Base-by-base conservation (phyloP, 1,284 basidiomycete species). In the Phellopilus nigrolimitatus region DNA sequence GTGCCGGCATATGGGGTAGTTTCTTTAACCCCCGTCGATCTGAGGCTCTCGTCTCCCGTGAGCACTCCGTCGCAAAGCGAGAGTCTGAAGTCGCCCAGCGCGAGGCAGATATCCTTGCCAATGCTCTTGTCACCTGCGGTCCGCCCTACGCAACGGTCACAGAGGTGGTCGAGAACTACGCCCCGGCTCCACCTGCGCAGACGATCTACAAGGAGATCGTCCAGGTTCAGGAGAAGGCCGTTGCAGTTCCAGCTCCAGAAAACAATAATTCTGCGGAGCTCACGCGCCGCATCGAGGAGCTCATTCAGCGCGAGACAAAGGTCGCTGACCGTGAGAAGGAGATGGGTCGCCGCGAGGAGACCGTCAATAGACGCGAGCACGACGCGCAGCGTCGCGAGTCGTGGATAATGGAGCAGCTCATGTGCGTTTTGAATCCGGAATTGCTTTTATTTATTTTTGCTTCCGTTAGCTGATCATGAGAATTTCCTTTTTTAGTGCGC, bases 351-450 rank as follows among this genome's bases (percentile, higher is more conserved):
- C 84, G 88, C 41, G 88, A 91, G 66, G 88, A 91, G 63, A 76
- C 71, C 40, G 79, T 91, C 56, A 91, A 91, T 62, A 83, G 85
- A 48, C 73, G 88, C 51, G 88, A 91, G 63, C 84, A 88, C 43
- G 88, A 91, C 62, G 86, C 87, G 49, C 81, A 87, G 50, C 79
- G 88, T 60, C 85, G 88, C 55, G 88, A 91, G 65, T 74, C 71
- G 37, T 91, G 88, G 88, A 89, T 91, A 62, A 89, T 91, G 86
- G 88, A 91, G 59, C 88, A 91, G 61, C 78, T 91, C 43, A 81
- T 88, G 88, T 91, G 73, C 59, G 80, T 72, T 17, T 58, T 2
- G n/a, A 9, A 40, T 33, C 30, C 19, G 34, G 31, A 27, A 17
- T 48, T 43, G 21, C 19, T 43, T 24, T 19, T 42, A 31, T 40